Conservation (phyloP, 1,139 yeast genomes). For the Zygoascus sp. region DNA sequence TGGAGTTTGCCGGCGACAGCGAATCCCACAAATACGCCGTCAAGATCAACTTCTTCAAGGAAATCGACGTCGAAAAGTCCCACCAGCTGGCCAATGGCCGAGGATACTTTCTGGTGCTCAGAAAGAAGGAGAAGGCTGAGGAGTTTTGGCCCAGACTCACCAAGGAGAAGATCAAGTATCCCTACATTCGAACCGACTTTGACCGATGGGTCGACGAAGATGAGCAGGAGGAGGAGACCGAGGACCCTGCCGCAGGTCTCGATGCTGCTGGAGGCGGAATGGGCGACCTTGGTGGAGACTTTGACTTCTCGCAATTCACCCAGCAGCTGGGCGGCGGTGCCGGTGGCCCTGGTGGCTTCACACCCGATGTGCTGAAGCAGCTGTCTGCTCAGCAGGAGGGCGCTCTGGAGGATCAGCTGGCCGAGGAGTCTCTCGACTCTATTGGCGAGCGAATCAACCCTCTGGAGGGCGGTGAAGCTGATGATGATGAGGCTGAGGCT, state of each 20-base stretch:
- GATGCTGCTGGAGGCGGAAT: slow-evolving; percentile 33
- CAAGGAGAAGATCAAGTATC: slow-evolving; percentile 64
- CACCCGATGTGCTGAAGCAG: slow-evolving; percentile 8
- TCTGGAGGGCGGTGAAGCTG: slow-evolving; percentile 22
- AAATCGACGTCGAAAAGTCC: slow-evolving; percentile 64
- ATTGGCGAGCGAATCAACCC: slow-evolving; percentile 13
- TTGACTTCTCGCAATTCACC: slow-evolving; percentile 29
- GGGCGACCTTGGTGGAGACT: slow-evolving; percentile 33
- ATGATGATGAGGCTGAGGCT: slow-evolving; percentile 23
- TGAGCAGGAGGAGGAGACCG: slow-evolving; percentile 70
- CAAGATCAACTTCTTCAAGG: slow-evolving; percentile 65
- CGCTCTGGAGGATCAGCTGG: slow-evolving; percentile 24
- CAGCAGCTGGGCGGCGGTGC: slow-evolving; percentile 33
- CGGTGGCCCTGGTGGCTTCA: slow-evolving; percentile 27
- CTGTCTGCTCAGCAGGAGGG: slow-evolving; percentile 13
- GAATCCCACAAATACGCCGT: slow-evolving; percentile 46
- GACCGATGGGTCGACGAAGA: slow-evolving; percentile 98
- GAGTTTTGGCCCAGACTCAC: slow-evolving; percentile 94
- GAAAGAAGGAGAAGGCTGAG: slow-evolving; percentile 60
- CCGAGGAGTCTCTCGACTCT: slow-evolving; percentile 26
- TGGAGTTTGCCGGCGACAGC: slow-evolving; percentile 51
- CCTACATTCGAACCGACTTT: slow-evolving; percentile 86
- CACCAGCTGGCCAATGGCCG: slow-evolving; percentile 63
- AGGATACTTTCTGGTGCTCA: slow-evolving; percentile 61
- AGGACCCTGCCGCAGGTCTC: slow-evolving; percentile 33